Percentiles rank a stretch among this genome's conserved stretches.
Conservation (phyloP, 1,139 yeast species). For the Pichia sp. region DNA sequence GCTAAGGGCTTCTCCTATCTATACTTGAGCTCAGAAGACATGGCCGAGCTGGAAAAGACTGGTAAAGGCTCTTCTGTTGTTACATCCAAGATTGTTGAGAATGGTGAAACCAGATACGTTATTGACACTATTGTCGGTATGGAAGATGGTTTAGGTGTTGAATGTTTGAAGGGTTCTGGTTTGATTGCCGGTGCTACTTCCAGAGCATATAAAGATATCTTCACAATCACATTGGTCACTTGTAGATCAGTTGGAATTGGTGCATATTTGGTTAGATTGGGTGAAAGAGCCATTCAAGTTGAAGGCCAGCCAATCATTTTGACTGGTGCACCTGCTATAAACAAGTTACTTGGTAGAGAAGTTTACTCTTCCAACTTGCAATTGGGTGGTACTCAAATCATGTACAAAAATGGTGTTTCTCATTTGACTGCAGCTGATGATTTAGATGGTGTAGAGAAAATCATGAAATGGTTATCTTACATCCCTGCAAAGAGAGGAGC, state of each 20-base stretch:
- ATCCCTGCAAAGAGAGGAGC: slow-evolving; percentile 85
- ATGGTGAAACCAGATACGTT: slow-evolving; percentile 76
- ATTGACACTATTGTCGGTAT: slow-evolving; percentile 86
- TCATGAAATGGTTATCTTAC: slow-evolving; percentile 94
- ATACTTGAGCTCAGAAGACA: slow-evolving; percentile 70
- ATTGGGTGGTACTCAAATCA: slow-evolving; percentile 97
- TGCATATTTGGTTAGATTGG: slow-evolving; percentile 94
- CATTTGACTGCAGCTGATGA: slow-evolving; percentile 95
- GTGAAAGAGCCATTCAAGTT: slow-evolving; percentile 97
- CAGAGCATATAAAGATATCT: slow-evolving; percentile 93
- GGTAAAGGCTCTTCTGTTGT: slow-evolving; percentile 61
- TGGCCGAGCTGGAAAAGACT: slow-evolving; percentile 52
- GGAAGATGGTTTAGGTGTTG: slow-evolving; percentile 97
- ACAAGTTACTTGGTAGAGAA: slow-evolving; percentile 92
- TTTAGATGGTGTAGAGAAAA: slow-evolving; percentile 91
- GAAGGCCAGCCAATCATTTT: slow-evolving; percentile 98
- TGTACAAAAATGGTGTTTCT: slow-evolving; percentile 97
- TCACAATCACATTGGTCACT: slow-evolving; percentile 92
- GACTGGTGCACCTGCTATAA: slow-evolving; percentile 98
- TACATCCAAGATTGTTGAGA: slow-evolving; percentile 77
- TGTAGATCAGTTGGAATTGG: slow-evolving; percentile 99
- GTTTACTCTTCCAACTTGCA: slow-evolving; percentile 95
- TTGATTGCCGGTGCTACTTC: slow-evolving; percentile 98
- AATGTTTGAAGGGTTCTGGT: slow-evolving; percentile 96
- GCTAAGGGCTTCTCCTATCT: slow-evolving; percentile 86